Percentiles rank a stretch among this genome's conserved stretches.
Evolutionary conservation across 2,329 filamentous ascomycete species (phyloP).

Genomic region (Trichoderma oligosporum): DNA sequence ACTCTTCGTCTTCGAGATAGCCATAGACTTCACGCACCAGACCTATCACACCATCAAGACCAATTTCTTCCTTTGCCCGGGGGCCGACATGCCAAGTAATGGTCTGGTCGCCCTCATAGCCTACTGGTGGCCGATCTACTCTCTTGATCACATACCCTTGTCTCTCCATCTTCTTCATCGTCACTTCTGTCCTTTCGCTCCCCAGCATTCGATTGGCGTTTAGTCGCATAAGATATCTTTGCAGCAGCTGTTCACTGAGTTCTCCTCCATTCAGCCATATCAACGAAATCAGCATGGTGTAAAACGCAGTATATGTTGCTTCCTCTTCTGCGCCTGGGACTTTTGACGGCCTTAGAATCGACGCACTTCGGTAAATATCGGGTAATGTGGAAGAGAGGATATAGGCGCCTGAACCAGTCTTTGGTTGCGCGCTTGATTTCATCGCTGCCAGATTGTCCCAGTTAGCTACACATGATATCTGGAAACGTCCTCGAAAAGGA

Average conservation of each 20-base stretch:
- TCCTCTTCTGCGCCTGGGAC: slow-evolving; percentile 65
- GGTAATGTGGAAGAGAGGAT: slow-evolving; percentile 74
- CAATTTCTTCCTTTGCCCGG: slow-evolving; percentile 80
- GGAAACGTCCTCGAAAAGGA: background rate
- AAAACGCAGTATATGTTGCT: slow-evolving; percentile 76
- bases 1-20: slow-evolving; percentile 45
- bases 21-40: slow-evolving; percentile 63
- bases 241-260: slow-evolving; percentile 73
- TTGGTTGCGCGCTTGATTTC: slow-evolving; percentile 48
- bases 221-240: slow-evolving; percentile 67
- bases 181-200: slow-evolving; percentile 68
- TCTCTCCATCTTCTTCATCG: slow-evolving; percentile 69
- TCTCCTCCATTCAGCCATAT: slow-evolving; percentile 71
- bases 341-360: slow-evolving; percentile 65
- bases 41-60: slow-evolving; percentile 67
- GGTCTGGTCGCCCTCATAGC: slow-evolving; percentile 64
- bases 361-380: slow-evolving; percentile 58
- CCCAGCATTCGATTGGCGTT: slow-evolving; percentile 74
- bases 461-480: background rate
- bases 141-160: slow-evolving; percentile 80
- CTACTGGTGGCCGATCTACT: slow-evolving; percentile 55
- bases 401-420: slow-evolving; percentile 64
- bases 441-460: slow-evolving; percentile 31
- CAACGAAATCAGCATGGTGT: slow-evolving; percentile 72
- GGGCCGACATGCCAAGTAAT: slow-evolving; percentile 82